These are phyloP conservation scores for Nymphaea colorata DNA, from an alignment of 164 flowering plant genomes.

Conservation along the genomic window DNA sequence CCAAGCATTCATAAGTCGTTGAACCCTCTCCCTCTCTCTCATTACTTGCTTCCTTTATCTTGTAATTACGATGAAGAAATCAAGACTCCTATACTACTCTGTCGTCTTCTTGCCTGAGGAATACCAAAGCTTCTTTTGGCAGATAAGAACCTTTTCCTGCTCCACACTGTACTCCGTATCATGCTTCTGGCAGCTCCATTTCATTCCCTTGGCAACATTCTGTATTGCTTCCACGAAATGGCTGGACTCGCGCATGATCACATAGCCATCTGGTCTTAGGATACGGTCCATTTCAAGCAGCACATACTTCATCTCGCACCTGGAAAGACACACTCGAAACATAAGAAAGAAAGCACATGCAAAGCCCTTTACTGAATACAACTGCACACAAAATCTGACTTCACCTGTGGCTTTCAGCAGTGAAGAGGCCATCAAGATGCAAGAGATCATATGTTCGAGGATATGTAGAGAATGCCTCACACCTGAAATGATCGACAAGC, in stretches of 20 bases:
- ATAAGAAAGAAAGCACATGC: neutral
- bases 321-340: conserved; percentile 12
- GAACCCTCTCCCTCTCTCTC: neutral
- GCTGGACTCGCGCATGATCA: conserved; percentile 67
- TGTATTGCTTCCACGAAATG: conserved; percentile 56
- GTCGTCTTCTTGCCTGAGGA: conserved; percentile 29
- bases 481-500: conserved; percentile 33
- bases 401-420: conserved; percentile 91
- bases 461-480: conserved; percentile 97
- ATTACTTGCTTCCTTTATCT: too few relatives aligned
- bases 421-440: conserved; percentile 88
- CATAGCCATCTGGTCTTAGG: conserved; percentile 73
- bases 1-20: neutral
- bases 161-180: conserved; percentile 55
- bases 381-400: neutral
- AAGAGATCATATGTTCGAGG: conserved; percentile 98
- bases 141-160: conserved; percentile 66
- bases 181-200: conserved; percentile 78
- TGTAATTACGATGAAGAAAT: too few relatives aligned
- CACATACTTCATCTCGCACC: conserved; percentile 89
- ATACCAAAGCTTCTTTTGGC: conserved; percentile 91
- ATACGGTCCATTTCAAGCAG: conserved; percentile 90
- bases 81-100: neutral
- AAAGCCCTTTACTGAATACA: too few relatives aligned
- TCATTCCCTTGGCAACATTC: conserved; percentile 65